Percentiles rank a stretch among this genome's conserved stretches.
Evolutionary conservation across 2,329 filamentous ascomycete species (phyloP).

Genomic region (Phoma herbarum): DNA sequence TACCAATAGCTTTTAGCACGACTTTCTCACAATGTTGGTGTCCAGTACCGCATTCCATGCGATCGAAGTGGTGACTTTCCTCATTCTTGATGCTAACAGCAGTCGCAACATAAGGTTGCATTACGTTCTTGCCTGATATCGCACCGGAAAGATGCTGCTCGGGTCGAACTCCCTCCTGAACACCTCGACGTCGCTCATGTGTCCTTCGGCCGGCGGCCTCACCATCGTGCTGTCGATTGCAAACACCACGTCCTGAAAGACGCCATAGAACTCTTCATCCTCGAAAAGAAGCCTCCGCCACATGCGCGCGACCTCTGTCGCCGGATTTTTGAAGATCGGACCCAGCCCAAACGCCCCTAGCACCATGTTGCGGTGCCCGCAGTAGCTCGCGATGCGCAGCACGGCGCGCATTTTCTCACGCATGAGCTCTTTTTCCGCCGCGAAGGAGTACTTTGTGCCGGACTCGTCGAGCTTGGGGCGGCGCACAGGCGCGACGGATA

Average conservation of each 20-base stretch:
- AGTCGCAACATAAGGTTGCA: not conserved
- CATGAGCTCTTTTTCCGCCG: conserved; percentile 74
- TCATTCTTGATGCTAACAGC: not conserved
- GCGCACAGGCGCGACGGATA: conserved; percentile 75
- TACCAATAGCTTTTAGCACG: too few species aligned
- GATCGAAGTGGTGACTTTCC: not conserved
- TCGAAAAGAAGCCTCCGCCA: conserved; percentile 55
- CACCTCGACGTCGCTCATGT: conserved; percentile 50
- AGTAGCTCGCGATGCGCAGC: conserved; percentile 70
- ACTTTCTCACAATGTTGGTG: not conserved
- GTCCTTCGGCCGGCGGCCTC: conserved; percentile 43
- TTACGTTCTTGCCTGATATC: conserved; percentile 33
- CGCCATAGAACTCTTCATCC: conserved; percentile 55
- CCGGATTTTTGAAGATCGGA: conserved; percentile 57
- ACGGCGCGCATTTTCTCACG: conserved; percentile 76
- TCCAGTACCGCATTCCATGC: not conserved
- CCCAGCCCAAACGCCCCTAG: conserved; percentile 57
- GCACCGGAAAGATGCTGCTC: conserved; percentile 50
- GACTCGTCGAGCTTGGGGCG: conserved; percentile 76
- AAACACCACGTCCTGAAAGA: conserved; percentile 57
- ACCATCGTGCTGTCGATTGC: conserved; percentile 53
- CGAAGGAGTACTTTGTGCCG: conserved; percentile 75
- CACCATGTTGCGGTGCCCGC: conserved; percentile 52
- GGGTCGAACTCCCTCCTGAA: conserved; percentile 53
- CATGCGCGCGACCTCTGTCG: conserved; percentile 54